These are phyloP conservation scores for Chlorella ohadii DNA, from an alignment of 139 green algal species.

Conservation along the genomic window DNA sequence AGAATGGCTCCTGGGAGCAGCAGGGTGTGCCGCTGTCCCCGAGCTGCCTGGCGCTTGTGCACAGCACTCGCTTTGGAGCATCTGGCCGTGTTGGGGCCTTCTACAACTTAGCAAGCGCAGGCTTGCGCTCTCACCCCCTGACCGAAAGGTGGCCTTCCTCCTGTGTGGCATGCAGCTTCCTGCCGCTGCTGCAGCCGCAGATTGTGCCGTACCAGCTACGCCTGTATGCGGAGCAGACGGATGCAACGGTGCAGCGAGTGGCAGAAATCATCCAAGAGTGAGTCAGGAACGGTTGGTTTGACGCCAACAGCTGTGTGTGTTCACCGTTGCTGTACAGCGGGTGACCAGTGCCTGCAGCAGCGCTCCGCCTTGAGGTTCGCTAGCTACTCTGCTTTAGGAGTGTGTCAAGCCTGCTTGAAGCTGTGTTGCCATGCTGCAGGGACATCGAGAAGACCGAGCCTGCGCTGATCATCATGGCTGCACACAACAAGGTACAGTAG, in stretches of 20 bases:
- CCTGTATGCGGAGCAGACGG: slow-evolving; percentile 39
- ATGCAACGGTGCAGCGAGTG: neutral
- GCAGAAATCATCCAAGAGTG: slow-evolving; percentile 2
- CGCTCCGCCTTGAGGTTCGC: too few species aligned
- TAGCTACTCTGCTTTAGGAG: slow-evolving; percentile 1
- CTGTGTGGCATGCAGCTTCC: neutral
- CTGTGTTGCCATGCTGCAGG: neutral
- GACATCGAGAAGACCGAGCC: slow-evolving; percentile 31
- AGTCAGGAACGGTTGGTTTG: too few species aligned
- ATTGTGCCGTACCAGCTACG: slow-evolving; percentile 46
- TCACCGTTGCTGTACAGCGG: too few species aligned
- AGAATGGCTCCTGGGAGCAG: too few species aligned
- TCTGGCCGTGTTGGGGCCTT: too few species aligned
- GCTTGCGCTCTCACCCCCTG: too few species aligned
- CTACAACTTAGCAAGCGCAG: too few species aligned
- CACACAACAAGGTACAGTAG: slow-evolving; percentile 53
- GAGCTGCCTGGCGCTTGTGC: too few species aligned
- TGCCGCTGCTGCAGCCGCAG: slow-evolving; percentile 35
- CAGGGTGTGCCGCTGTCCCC: neutral
- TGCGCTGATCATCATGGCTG: slow-evolving; percentile 24
- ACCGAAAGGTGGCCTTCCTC: neutral
- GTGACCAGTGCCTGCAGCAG: too few species aligned
- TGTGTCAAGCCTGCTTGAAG: too few species aligned
- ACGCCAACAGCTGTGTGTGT: too few species aligned
- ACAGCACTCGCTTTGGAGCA: too few species aligned